Conservation (phyloP, 345 rosid genomes). For the Salix suchowensis region DNA sequence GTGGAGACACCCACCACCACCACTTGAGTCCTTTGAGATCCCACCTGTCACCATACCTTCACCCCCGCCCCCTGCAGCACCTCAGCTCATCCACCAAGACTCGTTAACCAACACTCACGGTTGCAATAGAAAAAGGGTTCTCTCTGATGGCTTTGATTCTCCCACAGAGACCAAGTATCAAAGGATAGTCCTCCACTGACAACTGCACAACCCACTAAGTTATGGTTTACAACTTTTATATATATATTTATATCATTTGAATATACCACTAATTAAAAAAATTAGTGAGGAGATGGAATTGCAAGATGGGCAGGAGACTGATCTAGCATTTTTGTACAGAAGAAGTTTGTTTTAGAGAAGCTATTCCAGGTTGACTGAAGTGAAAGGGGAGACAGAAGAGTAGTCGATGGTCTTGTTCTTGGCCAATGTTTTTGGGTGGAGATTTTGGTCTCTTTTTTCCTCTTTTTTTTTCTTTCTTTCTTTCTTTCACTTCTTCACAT, state of each 20-base stretch:
- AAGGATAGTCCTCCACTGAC: conserved; percentile 63
- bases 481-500: conserved; percentile 1
- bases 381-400: conserved; percentile 18
- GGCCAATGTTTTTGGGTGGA: conserved; percentile 12
- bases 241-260: conserved; percentile 18
- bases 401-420: conserved; percentile 17
- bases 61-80: conserved; percentile 27
- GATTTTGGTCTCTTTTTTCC: conserved; percentile 1
- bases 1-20: conserved; percentile 97
- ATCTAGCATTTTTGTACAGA: conserved; percentile 43
- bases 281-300: conserved; percentile 29
- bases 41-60: conserved; percentile 79
- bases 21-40: conserved; percentile 83
- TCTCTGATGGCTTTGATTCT: conserved; percentile 48
- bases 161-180: conserved; percentile 58
- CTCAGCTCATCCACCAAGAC: conserved; percentile 45
- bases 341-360: conserved; percentile 17
- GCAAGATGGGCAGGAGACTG: conserved; percentile 21
- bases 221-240: background rate
- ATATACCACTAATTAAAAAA: conserved; percentile 22
- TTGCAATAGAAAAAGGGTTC: conserved; percentile 56
- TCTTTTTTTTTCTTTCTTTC: background rate
- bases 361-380: conserved; percentile 24
- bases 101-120: conserved; percentile 26
- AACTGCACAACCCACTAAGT: conserved; percentile 8